Base-by-base conservation (phyloP, 2,329 filamentous ascomycete genomes). In the Fusarium illudens region DNA sequence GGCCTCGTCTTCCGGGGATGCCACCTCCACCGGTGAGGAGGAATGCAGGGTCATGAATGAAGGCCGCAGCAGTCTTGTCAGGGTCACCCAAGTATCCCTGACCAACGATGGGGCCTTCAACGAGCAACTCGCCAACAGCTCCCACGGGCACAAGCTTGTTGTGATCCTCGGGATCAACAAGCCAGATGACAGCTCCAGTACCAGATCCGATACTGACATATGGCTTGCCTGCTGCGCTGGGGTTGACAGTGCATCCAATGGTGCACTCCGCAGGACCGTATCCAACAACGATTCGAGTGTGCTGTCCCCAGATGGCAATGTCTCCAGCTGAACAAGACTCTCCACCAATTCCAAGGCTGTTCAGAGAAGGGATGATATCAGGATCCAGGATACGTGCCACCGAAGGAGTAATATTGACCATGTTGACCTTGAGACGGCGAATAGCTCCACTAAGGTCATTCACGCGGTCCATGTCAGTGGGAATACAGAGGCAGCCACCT, bases 21-120 rank as follows among this genome's bases (percentile, higher is more conserved):
- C 71, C 55, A 2, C 75, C 75, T 20, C 78, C 73, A 6, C 83
- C 83, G 0, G 75, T 74, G 4, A 79, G 74, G 1, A 86, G 78
- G 84, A 87, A 90, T 0, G 74, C 74, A 1, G 86, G 87, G 55
- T 87, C 80, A 10, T 81, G 77, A 46, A 91, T 84, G 63, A 91
- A 91, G 0, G 82, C 83, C 22, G 83, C 82, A 3, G 80, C 81
- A 0, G 89, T 90, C 75, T 88, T 89, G 37, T 82, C 81, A 0
- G 81, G 79, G 58, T 90, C 85, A 52, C 84, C 84, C 20, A 90
- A 77, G 62, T 91, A 91, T 25, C 87, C 88, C 32, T 86, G 79
- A 10, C 87, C 88, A 3, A 91, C 85, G n/a, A 87, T 83, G 1
- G 87, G 87, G 0, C 86, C 86, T 64, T 86, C 85, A 13, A 88